Evolutionary conservation across 2,329 filamentous ascomycete genomes (phyloP), one percentile per base, ranked within the genome.

Genomic region (Zalaria sp.): DNA sequence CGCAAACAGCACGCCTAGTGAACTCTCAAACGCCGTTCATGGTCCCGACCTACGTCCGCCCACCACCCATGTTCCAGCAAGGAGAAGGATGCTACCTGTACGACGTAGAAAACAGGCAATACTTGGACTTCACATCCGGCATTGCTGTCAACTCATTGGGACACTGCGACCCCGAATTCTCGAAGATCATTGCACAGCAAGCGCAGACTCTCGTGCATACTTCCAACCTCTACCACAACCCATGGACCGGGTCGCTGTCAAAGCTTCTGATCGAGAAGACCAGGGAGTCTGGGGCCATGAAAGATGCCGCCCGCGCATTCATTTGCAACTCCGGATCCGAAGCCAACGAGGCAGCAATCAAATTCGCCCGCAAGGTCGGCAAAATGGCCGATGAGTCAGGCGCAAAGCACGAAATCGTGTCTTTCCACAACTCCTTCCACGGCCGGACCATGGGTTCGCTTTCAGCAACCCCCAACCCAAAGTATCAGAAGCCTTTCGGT

Each of bases 191-290:
- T 47, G 73, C 79, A 7, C 75, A 93, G 51, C 50, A 69, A 57
- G 60, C 66, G 7, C 62, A 81, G 55, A 87, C 79, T 5, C 75
- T 98, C 39, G 74, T 95, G 43, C 91, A 98, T 63, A 82, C 84
- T 37, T 95, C 87, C 7, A 98, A 98, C 62, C 75, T 98, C 18
- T 98, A 96, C 72, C 83, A 95, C 65, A 98, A 96, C 64, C 81
- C 82, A 2, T 95, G 91, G 84, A 95, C 85, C 1, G 89, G 89
- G 28, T 78, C 81, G 2, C 77, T 98, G 40, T 94, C 86, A 47
- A 80, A 91, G 61, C 69, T 87, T 25, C 73, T 98, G 25, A 76
- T 98, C 29, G 75, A 89, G 53, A 80, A 81, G 62, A 98, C 91
- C 0, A 63, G 74, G 41, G 77, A 81, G 53, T 79, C 82, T 0